A percentile compares a stretch with the other conserved stretches of the same genome.
phyloP scores from a whole-genome alignment of 257 asterid species.

The Plectranthus barbatus region DNA sequence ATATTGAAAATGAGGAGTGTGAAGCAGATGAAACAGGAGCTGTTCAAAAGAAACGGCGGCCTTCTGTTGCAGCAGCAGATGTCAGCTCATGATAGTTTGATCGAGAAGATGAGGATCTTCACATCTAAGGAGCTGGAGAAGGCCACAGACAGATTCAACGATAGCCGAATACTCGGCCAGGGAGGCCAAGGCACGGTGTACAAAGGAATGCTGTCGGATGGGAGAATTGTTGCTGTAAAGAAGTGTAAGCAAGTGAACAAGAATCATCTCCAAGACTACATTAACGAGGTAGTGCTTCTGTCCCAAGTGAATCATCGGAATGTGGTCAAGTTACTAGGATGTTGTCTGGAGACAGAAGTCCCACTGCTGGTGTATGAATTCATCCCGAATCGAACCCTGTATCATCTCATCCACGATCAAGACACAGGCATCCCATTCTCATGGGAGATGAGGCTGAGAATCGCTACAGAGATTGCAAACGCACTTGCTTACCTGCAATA shows the following conservation, averaged over 20 bases:
- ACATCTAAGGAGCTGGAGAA: no score
- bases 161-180: no score
- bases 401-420: slow-evolving; percentile 18
- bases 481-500: slow-evolving; percentile 31
- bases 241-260: slow-evolving; percentile 14
- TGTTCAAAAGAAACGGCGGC: no score
- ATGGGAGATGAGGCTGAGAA: slow-evolving; percentile 29
- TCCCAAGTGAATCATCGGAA: slow-evolving; percentile 31
- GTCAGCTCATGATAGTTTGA: no score
- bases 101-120: no score
- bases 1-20: no score
- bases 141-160: no score
- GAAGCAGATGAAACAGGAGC: no score
- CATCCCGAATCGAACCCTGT: slow-evolving; percentile 24
- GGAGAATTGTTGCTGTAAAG: slow-evolving; percentile 25
- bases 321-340: slow-evolving; percentile 24
- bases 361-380: slow-evolving; percentile 28
- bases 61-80: no score
- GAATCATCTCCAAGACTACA: slow-evolving; percentile 15
- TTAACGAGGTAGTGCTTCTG: slow-evolving; percentile 28
- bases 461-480: slow-evolving; percentile 21
- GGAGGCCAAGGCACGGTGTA: no score
- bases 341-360: slow-evolving; percentile 29
- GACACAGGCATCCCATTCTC: slow-evolving; percentile 7
- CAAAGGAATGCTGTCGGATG: slow-evolving; percentile 29